Evolutionary conservation across 768 basidiomycete species (phyloP).

Genomic region (Agrocybe chaxingu): DNA sequence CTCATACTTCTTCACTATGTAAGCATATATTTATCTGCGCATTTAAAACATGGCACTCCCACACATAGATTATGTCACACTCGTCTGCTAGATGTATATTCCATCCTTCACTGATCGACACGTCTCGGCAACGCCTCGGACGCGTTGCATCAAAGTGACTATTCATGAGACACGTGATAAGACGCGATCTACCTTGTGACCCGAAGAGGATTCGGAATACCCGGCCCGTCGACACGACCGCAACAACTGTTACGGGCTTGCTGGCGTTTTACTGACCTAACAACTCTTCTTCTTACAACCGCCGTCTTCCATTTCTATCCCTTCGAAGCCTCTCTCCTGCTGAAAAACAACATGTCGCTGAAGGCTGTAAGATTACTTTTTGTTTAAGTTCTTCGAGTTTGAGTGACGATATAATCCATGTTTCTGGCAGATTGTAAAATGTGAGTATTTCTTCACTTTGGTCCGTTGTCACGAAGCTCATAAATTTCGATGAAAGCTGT

Average conservation of each 20-base stretch:
- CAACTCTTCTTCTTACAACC: slow-evolving; percentile 3
- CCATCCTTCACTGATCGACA: no score
- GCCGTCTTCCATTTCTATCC: background rate
- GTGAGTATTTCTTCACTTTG: slow-evolving; percentile 28
- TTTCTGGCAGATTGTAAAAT: slow-evolving; percentile 53
- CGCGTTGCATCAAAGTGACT: no score
- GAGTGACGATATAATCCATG: slow-evolving; percentile 1
- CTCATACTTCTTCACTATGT: no score
- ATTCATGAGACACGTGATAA: no score
- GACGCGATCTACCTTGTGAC: no score
- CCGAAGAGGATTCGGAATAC: no score
- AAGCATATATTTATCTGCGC: no score
- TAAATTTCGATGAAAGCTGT: slow-evolving; percentile 53
- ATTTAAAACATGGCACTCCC: no score
- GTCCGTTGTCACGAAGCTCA: background rate
- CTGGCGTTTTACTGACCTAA: background rate
- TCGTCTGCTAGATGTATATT: no score
- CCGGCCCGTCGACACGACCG: background rate
- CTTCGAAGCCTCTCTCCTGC: slow-evolving; percentile 3
- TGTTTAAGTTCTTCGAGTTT: background rate
- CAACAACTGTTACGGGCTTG: no score
- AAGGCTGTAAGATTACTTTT: slow-evolving; percentile 60
- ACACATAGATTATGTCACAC: no score
- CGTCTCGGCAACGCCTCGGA: no score
- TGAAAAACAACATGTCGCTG: slow-evolving; percentile 51